Percentiles rank a stretch among this genome's conserved stretches.
These are phyloP conservation scores for Aspergillus texensis DNA, from an alignment of 2,329 filamentous ascomycete species.

Conservation along the genomic window DNA sequence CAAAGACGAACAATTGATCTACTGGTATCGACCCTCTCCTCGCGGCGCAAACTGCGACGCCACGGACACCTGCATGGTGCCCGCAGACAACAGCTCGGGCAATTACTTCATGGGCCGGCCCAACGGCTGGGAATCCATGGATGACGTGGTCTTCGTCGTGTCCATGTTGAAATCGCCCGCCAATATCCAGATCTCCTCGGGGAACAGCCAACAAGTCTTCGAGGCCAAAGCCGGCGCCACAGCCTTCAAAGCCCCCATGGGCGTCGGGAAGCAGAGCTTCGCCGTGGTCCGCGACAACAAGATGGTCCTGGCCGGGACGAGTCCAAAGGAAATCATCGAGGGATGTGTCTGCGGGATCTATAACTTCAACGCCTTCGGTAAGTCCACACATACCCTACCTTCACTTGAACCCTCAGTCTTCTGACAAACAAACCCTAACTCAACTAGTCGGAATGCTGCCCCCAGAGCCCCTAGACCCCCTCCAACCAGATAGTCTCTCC, in stretches of 20 bases:
- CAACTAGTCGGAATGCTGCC: background rate
- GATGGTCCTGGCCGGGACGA: slow-evolving; percentile 50
- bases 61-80: slow-evolving; percentile 52
- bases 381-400: background rate
- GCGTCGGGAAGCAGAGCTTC: slow-evolving; percentile 52
- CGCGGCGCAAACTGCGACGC: slow-evolving; percentile 52
- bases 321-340: slow-evolving; percentile 53
- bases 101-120: slow-evolving; percentile 58
- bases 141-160: slow-evolving; percentile 56
- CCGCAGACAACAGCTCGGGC: slow-evolving; percentile 48
- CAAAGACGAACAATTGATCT: slow-evolving; percentile 53
- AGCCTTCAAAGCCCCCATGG: slow-evolving; percentile 51
- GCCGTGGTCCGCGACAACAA: slow-evolving; percentile 45
- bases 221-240: slow-evolving; percentile 51
- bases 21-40: slow-evolving; percentile 59
- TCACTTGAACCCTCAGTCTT: background rate
- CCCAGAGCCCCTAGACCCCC: background rate
- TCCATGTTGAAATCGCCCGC: slow-evolving; percentile 34
- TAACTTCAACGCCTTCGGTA: slow-evolving; percentile 56
- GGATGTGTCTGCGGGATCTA: slow-evolving; percentile 55
- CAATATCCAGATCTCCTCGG: slow-evolving; percentile 51
- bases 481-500: background rate
- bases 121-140: slow-evolving; percentile 53
- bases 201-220: slow-evolving; percentile 47
- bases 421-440: background rate